phyloP scores from a whole-genome alignment of 2,329 filamentous ascomycete species.

The Thermothelomyces thermophilus region DNA sequence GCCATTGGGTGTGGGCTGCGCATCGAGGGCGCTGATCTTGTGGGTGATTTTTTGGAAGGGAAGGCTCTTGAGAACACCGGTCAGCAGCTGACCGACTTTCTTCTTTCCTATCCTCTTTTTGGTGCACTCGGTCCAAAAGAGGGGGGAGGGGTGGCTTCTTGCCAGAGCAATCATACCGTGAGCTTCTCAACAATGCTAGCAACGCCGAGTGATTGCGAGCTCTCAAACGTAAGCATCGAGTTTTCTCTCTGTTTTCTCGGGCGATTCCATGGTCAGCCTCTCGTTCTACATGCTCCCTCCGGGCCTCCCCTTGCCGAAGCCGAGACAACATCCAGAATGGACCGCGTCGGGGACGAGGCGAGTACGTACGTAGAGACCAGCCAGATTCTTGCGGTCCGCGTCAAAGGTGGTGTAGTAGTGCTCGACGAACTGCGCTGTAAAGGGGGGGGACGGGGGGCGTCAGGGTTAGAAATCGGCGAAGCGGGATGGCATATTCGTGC shows the following conservation, averaged over 20 bases:
- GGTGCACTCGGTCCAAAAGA: neutral
- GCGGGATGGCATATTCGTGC: neutral
- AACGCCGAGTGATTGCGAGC: slow-evolving; percentile 56
- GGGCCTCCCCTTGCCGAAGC: neutral
- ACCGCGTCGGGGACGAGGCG: neutral
- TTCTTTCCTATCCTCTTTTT: too few species aligned
- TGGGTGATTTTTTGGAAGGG: slow-evolving; percentile 80
- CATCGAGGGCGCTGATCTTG: slow-evolving; percentile 68
- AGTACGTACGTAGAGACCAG: slow-evolving; percentile 71
- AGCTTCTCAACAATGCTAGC: slow-evolving; percentile 73
- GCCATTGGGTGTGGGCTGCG: slow-evolving; percentile 67
- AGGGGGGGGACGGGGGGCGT: neutral
- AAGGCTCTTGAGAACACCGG: slow-evolving; percentile 49
- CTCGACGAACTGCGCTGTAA: slow-evolving; percentile 72
- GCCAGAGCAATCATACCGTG: slow-evolving; percentile 48
- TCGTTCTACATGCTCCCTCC: neutral
- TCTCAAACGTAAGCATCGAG: slow-evolving; percentile 95
- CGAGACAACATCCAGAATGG: neutral
- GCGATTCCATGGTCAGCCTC: neutral
- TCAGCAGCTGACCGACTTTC: slow-evolving; percentile 20
- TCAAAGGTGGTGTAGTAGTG: slow-evolving; percentile 94
- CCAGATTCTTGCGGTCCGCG: slow-evolving; percentile 56
- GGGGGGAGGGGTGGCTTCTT: neutral
- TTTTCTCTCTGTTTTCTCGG: slow-evolving; percentile 54
- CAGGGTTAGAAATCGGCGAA: neutral